Conservation (phyloP, 371 early-diverging fungal species). For the Syncephalis fuscata region DNA sequence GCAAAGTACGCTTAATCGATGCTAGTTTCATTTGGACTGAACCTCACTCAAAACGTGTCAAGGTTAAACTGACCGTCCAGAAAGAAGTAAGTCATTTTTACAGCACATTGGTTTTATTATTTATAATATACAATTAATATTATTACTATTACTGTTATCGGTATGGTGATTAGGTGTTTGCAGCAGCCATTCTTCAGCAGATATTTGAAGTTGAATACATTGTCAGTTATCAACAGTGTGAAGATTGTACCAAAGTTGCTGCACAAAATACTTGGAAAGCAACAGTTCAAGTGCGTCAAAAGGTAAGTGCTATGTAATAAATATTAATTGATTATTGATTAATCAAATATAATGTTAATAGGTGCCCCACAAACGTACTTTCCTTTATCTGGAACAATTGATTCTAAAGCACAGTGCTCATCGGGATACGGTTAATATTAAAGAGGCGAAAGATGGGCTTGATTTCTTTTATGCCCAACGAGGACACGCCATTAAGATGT, state of each 20-base stretch:
- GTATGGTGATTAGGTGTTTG: conserved; percentile 67
- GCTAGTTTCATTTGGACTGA: conserved; percentile 99
- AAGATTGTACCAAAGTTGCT: conserved; percentile 93
- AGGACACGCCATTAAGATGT: conserved; percentile 88
- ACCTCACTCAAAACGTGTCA: conserved; percentile 90
- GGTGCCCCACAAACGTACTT: conserved; percentile 83
- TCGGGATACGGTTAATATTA: conserved; percentile 94
- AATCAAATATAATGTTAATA: not conserved
- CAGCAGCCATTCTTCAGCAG: conserved; percentile 90
- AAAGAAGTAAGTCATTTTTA: conserved; percentile 52
- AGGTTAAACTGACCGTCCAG: conserved; percentile 94
- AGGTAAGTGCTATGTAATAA: conserved; percentile 48
- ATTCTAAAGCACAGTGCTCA: conserved; percentile 97
- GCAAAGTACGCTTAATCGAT: conserved; percentile 88
- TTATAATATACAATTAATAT: not conserved
- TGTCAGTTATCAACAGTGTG: conserved; percentile 89
- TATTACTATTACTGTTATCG: not conserved
- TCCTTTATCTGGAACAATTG: conserved; percentile 96
- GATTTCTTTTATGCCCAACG: conserved; percentile 96
- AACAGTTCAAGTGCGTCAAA: conserved; percentile 97
- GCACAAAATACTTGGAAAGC: conserved; percentile 99
- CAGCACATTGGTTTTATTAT: conserved; percentile 3
- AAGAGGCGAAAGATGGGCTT: conserved; percentile 93
- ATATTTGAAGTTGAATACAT: conserved; percentile 91
- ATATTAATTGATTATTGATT: not conserved